A percentile compares a stretch with the other conserved stretches of the same genome.
Conservation (phyloP, 163 green algal species). For the Coccomyxa subellipsoidea region DNA sequence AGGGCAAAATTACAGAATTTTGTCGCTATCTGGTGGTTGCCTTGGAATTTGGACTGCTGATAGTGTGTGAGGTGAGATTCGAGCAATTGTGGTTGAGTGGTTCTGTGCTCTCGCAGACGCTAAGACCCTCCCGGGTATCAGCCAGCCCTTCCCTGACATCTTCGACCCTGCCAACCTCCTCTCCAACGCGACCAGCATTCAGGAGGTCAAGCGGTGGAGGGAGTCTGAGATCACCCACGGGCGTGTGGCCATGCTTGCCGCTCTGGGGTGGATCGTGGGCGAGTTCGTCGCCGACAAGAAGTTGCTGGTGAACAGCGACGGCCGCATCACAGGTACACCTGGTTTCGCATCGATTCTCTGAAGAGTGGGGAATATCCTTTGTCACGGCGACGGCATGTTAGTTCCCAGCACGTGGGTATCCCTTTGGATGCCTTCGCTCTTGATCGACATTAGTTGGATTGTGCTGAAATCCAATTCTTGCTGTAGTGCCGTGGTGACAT, state of each 20-base stretch:
- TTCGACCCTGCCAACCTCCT: slow-evolving; percentile 54
- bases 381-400: no score
- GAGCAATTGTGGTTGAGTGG: not conserved
- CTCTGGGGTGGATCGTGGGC: slow-evolving; percentile 22
- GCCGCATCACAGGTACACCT: not conserved
- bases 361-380: no score
- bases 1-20: no score
- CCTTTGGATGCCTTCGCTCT: no score
- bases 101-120: slow-evolving; percentile 27
- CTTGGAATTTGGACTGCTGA: no score
- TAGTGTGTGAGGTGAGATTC: no score
- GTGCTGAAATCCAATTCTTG: no score
- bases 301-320: not conserved
- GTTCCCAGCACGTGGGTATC: no score
- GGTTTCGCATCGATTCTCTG: not conserved
- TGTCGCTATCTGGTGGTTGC: no score
- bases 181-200: slow-evolving; percentile 25
- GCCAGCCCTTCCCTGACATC: slow-evolving; percentile 44
- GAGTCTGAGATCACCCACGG: slow-evolving; percentile 75
- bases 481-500: no score
- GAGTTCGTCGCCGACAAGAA: slow-evolving; percentile 54
- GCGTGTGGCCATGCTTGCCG: slow-evolving; percentile 70
- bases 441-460: no score
- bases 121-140: slow-evolving; percentile 52
- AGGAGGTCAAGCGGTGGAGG: slow-evolving; percentile 58